Evolutionary conservation across 2,329 filamentous ascomycete genomes (phyloP), one percentile per base, ranked within the genome.

Genomic region (Apiospora aurea): DNA sequence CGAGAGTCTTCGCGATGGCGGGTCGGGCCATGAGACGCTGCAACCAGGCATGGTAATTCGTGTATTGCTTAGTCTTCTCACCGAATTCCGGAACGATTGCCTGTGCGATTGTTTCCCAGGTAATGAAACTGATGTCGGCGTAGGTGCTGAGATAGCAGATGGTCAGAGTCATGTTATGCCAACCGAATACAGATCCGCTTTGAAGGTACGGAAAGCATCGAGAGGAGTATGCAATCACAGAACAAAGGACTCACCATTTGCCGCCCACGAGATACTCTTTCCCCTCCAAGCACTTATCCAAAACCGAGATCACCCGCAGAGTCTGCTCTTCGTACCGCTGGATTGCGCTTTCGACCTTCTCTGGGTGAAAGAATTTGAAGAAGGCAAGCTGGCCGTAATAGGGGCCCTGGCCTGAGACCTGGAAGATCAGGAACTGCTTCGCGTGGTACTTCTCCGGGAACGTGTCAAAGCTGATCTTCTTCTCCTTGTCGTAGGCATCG

Each of bases 391-490:
- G 82, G 18, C 81, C 81, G 70, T 76, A 86, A 76, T 85, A 86
- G 0, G 83, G 83, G 4, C 82, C 84, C 76, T 84, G 83, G 18
- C 83, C 82, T 13, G 77, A 78, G n/a, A 77, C 78, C 78, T 86
- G 85, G 77, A 84, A 87, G 76, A 78, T 77, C 26, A 86, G 77
- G 79, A 81, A 87, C 76, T 85, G 83, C 71, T 81, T 80, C 44
- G 81, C 75, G 13, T 75, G 78, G 70, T 79, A 80, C 64, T 81
- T 77, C 69, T 84, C 80, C 18, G 76, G 76, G n/a, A 77, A 77
- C 6, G 72, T 70, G 6, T 77, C 73, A 76, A 83, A 86, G 72
- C 79, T 81, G 67, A 86, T 73, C 69, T 79, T 83, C 64, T 81
- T 74, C 3, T 81, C 75, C 57, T 76, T 82, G 79, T 87, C 85